phyloP scores from a whole-genome alignment of 164 flowering plant genomes.

The Warburgia ugandensis region DNA sequence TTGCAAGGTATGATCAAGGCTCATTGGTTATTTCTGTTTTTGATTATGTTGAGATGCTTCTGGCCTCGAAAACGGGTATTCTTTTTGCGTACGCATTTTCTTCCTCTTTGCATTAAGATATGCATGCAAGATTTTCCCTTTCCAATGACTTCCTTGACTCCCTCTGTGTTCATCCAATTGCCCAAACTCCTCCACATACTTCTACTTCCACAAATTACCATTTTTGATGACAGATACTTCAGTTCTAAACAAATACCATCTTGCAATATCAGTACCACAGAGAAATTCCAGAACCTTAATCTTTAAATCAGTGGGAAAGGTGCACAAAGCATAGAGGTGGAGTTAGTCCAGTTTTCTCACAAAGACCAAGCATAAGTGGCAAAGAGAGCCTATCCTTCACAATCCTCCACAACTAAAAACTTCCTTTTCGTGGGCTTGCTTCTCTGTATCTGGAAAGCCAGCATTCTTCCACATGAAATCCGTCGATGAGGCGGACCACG shows the following conservation, averaged over 20 bases:
- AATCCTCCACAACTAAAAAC: constrained; percentile 67
- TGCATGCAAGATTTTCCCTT: constrained; percentile 21
- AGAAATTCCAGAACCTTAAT: constrained; percentile 50
- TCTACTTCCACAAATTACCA: constrained; percentile 61
- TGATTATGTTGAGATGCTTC: no score
- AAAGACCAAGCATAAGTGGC: constrained; percentile 68
- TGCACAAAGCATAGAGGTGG: constrained; percentile 58
- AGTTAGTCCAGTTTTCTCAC: constrained; percentile 43
- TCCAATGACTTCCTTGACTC: constrained; percentile 26
- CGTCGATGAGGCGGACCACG: constrained; percentile 32
- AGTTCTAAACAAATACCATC: constrained; percentile 52
- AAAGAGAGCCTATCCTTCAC: constrained; percentile 70
- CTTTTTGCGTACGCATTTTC: no score
- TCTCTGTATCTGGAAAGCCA: constrained; percentile 2
- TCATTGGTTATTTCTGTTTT: no score
- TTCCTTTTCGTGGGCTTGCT: constrained; percentile 21
- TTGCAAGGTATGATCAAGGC: no score
- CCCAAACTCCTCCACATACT: constrained; percentile 48
- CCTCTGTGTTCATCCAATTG: not conserved
- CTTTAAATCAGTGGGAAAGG: constrained; percentile 71
- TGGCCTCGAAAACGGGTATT: no score
- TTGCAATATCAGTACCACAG: constrained; percentile 47
- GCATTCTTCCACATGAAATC: constrained; percentile 20
- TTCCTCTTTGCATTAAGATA: constrained; percentile 31
- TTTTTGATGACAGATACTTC: constrained; percentile 38